These are phyloP conservation scores for Stephania yunnanensis DNA, from an alignment of 164 flowering plant genomes.

Conservation along the genomic window DNA sequence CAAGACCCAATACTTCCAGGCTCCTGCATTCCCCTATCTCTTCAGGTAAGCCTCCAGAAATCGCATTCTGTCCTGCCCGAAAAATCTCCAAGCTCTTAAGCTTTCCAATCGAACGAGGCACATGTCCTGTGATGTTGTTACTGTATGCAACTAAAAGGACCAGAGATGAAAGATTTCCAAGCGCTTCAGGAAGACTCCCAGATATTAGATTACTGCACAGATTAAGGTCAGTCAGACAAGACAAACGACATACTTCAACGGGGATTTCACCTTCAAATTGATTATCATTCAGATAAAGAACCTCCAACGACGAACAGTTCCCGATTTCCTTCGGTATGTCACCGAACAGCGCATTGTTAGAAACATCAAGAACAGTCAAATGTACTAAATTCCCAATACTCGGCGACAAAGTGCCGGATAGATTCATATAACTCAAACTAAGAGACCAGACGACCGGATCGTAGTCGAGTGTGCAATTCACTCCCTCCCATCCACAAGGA, in stretches of 20 bases:
- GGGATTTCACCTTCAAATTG: slow-evolving; percentile 40
- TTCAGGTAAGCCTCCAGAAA: slow-evolving; percentile 66
- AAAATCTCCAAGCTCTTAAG: slow-evolving; percentile 54
- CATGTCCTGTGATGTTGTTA: slow-evolving; percentile 63
- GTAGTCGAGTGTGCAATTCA: slow-evolving; percentile 45
- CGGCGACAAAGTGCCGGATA: slow-evolving; percentile 64
- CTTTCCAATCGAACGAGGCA: slow-evolving; percentile 76
- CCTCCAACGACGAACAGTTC: slow-evolving; percentile 48
- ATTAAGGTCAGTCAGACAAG: slow-evolving; percentile 32
- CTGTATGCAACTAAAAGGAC: slow-evolving; percentile 63
- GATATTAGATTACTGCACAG: slow-evolving; percentile 64
- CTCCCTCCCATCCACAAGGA: slow-evolving; percentile 81
- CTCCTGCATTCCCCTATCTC: slow-evolving; percentile 60
- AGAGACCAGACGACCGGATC: slow-evolving; percentile 52
- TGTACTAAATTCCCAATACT: slow-evolving; percentile 52
- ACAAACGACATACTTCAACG: slow-evolving; percentile 28
- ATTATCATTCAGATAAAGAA: slow-evolving; percentile 50
- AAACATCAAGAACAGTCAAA: slow-evolving; percentile 47
- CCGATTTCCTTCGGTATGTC: slow-evolving; percentile 71
- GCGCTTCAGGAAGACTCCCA: slow-evolving; percentile 65
- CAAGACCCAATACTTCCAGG: slow-evolving; percentile 67
- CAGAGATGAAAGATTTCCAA: slow-evolving; percentile 59
- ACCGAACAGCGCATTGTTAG: slow-evolving; percentile 50
- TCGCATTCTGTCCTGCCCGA: slow-evolving; percentile 79
- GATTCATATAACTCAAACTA: slow-evolving; percentile 50